phyloP scores from a whole-genome alignment of 2,329 filamentous ascomycete species.

The Calonectria pseudoreteaudii region DNA sequence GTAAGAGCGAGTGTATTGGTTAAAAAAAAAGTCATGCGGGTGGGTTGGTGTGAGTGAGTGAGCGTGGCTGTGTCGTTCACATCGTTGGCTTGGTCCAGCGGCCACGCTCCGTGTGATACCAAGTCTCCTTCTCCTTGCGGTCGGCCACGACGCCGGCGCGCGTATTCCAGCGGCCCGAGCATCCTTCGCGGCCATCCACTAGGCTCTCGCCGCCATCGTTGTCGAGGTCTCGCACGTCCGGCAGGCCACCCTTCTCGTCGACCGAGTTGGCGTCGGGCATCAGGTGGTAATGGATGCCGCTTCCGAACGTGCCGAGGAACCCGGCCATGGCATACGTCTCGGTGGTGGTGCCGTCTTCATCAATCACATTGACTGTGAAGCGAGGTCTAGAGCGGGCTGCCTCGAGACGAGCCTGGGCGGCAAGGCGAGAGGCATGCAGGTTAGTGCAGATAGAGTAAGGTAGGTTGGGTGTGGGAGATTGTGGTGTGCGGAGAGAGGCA shows the following conservation, averaged over 20 bases:
- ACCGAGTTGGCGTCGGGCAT: slow-evolving; percentile 66
- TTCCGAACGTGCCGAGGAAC: slow-evolving; percentile 71
- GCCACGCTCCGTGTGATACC: slow-evolving; percentile 64
- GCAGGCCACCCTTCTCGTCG: slow-evolving; percentile 68
- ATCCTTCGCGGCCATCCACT: slow-evolving; percentile 51
- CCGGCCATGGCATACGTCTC: slow-evolving; percentile 68
- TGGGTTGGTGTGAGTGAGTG: background rate
- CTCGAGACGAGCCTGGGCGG: slow-evolving; percentile 75
- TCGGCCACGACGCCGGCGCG: slow-evolving; percentile 52
- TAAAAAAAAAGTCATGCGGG: background rate
- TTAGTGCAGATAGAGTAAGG: slow-evolving; percentile 54
- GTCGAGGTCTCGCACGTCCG: slow-evolving; percentile 64
- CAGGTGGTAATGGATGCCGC: slow-evolving; percentile 71
- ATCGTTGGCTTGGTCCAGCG: slow-evolving; percentile 53
- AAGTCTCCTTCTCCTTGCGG: slow-evolving; percentile 61
- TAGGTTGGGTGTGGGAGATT: slow-evolving; percentile 25
- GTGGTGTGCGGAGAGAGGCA: slow-evolving; percentile 33
- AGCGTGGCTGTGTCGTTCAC: slow-evolving; percentile 4
- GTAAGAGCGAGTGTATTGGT: background rate
- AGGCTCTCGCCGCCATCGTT: slow-evolving; percentile 60
- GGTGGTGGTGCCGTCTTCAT: slow-evolving; percentile 62
- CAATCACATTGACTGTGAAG: slow-evolving; percentile 69
- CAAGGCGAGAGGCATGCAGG: slow-evolving; percentile 65
- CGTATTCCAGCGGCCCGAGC: slow-evolving; percentile 61
- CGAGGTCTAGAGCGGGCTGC: slow-evolving; percentile 64